These are phyloP conservation scores for Aspergillus novofumigatus DNA, from an alignment of 2,329 filamentous ascomycete genomes.

Conservation along the genomic window DNA sequence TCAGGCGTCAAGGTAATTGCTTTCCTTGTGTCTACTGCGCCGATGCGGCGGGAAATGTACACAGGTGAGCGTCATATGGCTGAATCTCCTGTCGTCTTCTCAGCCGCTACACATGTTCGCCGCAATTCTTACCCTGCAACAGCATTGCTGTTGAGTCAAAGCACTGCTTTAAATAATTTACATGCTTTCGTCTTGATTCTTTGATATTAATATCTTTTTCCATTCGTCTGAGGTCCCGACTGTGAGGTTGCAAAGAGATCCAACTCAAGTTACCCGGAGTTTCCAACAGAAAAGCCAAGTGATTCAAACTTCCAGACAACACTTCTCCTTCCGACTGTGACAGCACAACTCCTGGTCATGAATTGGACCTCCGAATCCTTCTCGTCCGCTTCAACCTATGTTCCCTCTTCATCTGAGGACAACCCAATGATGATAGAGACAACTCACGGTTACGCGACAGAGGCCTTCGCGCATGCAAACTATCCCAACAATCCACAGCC, in stretches of 20 bases:
- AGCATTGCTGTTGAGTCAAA: constrained; percentile 19
- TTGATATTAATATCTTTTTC: constrained; percentile 2
- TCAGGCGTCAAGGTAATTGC: constrained; percentile 25
- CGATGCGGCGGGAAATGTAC: constrained; percentile 23
- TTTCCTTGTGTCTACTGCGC: constrained; percentile 23
- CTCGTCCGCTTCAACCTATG: constrained; percentile 13
- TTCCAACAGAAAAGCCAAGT: not conserved
- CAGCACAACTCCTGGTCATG: constrained; percentile 14
- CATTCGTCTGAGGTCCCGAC: constrained; percentile 4
- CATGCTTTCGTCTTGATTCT: not conserved
- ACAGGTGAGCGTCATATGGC: constrained; percentile 25
- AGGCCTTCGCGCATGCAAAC: constrained; percentile 11
- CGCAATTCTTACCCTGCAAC: constrained; percentile 16
- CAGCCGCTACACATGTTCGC: constrained; percentile 28
- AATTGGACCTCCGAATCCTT: constrained; percentile 21
- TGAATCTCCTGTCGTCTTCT: constrained; percentile 16
- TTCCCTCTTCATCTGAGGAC: constrained; percentile 7
- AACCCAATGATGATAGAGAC: constrained; percentile 13
- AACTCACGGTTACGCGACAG: constrained; percentile 21
- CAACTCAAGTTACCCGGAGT: not conserved
- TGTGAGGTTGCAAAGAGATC: constrained; percentile 7
- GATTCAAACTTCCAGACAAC: not conserved
- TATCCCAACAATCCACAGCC: constrained; percentile 15
- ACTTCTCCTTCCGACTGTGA: not conserved
- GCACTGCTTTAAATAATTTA: constrained; percentile 23